These are phyloP conservation scores for Metschnikowia peoriensis DNA, from an alignment of 805 yeast genomes.

Conservation along the genomic window DNA sequence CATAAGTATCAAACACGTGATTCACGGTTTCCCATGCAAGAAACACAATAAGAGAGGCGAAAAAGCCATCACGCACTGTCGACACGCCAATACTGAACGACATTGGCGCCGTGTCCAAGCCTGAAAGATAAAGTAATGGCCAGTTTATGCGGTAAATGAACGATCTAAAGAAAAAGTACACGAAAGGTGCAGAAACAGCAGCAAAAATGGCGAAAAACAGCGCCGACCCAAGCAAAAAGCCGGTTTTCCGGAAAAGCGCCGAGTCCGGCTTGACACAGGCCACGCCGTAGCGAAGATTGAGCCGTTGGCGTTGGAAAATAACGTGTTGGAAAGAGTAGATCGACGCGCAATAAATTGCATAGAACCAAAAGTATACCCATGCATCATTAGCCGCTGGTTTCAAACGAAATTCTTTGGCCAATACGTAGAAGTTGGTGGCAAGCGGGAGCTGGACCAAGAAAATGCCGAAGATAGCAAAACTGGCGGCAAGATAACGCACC, in stretches of 20 bases:
- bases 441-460: conserved; percentile 29
- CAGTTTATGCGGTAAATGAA: conserved; percentile 38
- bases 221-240: conserved; percentile 37
- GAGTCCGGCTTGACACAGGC: conserved; percentile 40
- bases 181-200: conserved; percentile 34
- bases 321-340: conserved; percentile 52
- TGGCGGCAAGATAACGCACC: conserved; percentile 23
- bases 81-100: conserved; percentile 20
- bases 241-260: conserved; percentile 25
- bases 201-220: conserved; percentile 29
- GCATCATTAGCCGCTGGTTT: conserved; percentile 40
- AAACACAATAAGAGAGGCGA: conserved; percentile 34
- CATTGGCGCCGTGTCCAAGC: conserved; percentile 43
- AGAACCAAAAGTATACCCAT: conserved; percentile 52
- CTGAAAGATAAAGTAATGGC: conserved; percentile 28
- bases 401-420: conserved; percentile 39
- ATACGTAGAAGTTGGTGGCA: conserved; percentile 23
- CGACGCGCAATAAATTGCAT: conserved; percentile 38
- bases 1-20: conserved; percentile 59
- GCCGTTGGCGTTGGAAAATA: conserved; percentile 53
- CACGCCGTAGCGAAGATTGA: conserved; percentile 42
- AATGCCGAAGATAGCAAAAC: conserved; percentile 7
- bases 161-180: conserved; percentile 41
- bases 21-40: conserved; percentile 55
- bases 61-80: conserved; percentile 28